Evolutionary conservation across 73 alveolate species (phyloP), one percentile per base, ranked within the genome.

Genomic region (Paramecium sonneborni): DNA sequence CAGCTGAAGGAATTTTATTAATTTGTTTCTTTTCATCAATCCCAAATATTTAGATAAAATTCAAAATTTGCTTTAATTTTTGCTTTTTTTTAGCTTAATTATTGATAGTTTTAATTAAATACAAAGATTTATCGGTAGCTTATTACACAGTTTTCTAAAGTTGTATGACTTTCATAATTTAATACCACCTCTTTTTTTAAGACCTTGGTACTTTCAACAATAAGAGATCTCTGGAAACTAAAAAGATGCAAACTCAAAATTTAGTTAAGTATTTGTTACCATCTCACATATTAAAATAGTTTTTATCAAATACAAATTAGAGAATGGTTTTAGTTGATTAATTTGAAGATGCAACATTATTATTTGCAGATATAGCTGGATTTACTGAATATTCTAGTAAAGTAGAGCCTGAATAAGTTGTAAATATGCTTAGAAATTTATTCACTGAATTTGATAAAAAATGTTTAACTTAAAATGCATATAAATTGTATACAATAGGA

Each of bases 331-430:
- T 93, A 2, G 95, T 96, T 15, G 99, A 96, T 76, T 93, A 92
- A 3, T 70, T 96, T n/a, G 97, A 93, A 35, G 95, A 85, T 32
- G 99, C 96, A 10, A 95, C 99, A 57, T 68, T 96, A 85, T 79
- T 96, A 34, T 96, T 93, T 76, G 99, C 99, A 68, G 99, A 96
- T 93, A 96, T 96, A 14, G 99, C 96, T 6, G 95, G 97, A n/a
- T 96, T 94, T 48, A 96, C 99, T 32, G 93, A 95, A 85, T 96
- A 93, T 72, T 95, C 98, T 28, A 89, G 96, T 39, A 69, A 92
- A 67, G 96, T 92, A 52, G 92, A 96, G 43, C 98, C 99, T 18
- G 96, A 92, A 84, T 95, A 95, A 58, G 97, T 96, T 0, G 98
- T 96, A 4, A 94, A 89, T 39, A 94, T 96, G 98, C 89, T 96